phyloP scores from a whole-genome alignment of 2,329 filamentous ascomycete species.

The Alternaria sp. region DNA sequence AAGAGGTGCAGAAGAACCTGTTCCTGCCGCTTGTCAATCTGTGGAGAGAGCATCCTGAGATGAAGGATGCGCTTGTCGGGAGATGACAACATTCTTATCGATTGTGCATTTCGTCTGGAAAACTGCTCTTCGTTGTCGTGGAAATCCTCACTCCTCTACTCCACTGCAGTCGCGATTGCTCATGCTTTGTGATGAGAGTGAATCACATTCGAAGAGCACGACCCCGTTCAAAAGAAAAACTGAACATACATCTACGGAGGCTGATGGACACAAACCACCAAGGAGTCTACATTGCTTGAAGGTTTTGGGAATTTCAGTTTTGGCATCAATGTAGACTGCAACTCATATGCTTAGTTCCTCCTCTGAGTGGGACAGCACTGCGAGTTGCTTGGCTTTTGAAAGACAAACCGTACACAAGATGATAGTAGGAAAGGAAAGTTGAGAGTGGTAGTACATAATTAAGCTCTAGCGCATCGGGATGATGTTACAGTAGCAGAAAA shows the following conservation, averaged over 20 bases:
- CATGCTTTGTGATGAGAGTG: neutral
- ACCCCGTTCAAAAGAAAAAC: neutral
- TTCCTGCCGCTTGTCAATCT: slow-evolving; percentile 59
- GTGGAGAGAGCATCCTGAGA: slow-evolving; percentile 42
- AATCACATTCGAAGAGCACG: neutral
- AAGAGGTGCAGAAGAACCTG: slow-evolving; percentile 43
- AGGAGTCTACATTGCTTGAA: neutral
- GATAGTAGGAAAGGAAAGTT: neutral
- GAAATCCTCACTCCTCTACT: neutral
- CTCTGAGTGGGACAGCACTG: neutral
- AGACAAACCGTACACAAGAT: neutral
- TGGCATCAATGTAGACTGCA: neutral
- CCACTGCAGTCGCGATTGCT: neutral
- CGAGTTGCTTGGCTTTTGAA: neutral
- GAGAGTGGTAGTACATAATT: neutral
- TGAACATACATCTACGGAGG: neutral
- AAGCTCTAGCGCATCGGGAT: neutral
- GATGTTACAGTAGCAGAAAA: neutral
- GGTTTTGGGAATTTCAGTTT: neutral
- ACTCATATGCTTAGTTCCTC: neutral
- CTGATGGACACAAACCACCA: neutral
- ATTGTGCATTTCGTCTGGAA: neutral
- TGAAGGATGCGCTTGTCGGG: slow-evolving; percentile 28
- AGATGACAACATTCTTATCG: slow-evolving; percentile 5
- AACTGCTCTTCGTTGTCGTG: neutral